Percentiles rank a stretch among this genome's conserved stretches.
Conservation (phyloP, 345 rosid species). For the Populus pruinosa region DNA sequence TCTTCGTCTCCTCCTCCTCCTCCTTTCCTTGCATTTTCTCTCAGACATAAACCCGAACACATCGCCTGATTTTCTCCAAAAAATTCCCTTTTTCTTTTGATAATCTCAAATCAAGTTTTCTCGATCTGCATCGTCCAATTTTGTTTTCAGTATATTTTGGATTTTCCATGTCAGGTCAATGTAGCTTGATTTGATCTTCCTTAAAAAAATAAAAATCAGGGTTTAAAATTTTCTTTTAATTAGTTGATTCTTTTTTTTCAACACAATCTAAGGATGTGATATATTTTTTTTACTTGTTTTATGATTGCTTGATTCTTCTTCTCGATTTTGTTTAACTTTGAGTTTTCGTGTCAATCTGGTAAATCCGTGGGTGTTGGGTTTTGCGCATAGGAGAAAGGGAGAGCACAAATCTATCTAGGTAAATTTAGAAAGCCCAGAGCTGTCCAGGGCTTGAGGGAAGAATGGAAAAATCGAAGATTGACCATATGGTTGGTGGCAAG, state of each 20-base stretch:
- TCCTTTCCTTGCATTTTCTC: neutral
- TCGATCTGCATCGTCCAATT: neutral
- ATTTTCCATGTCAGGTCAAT: constrained; percentile 27
- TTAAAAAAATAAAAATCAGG: neutral
- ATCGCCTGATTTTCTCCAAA: neutral
- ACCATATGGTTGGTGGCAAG: constrained; percentile 71
- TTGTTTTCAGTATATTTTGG: neutral
- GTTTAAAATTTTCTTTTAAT: neutral
- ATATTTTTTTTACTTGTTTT: neutral
- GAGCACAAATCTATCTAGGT: constrained; percentile 3
- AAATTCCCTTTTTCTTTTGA: neutral
- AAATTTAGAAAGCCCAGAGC: neutral
- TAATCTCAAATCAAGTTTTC: neutral
- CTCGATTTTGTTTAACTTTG: neutral
- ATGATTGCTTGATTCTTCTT: neutral
- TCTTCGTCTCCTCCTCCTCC: neutral
- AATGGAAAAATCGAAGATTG: constrained; percentile 45
- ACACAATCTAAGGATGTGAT: neutral
- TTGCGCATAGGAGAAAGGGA: neutral
- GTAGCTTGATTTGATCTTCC: constrained; percentile 16
- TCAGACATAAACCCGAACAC: neutral
- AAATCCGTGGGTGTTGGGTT: constrained; percentile 24
- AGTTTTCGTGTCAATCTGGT: constrained; percentile 14
- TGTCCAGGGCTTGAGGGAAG: neutral
- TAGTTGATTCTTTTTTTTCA: neutral